Base-by-base conservation (phyloP, 345 rosid species). In the Dipteronia dyeriana region DNA sequence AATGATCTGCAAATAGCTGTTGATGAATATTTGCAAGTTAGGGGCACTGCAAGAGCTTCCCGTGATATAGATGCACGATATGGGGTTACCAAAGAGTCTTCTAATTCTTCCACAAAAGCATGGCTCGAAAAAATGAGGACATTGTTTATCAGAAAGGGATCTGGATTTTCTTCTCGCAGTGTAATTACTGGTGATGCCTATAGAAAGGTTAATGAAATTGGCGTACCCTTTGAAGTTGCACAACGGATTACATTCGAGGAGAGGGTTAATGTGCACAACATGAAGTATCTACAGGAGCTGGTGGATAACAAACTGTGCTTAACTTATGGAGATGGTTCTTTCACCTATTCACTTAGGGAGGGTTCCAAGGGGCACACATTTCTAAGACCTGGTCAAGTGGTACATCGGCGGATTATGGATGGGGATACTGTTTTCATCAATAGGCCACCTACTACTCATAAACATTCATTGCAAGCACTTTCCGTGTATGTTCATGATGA, bases 361-460 rank as follows among this genome's bases (percentile, higher is more conserved):
- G 97, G 99, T 75, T 89, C 99, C 1, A 95, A 90, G 85, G 95
- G 95, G 62, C 96, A 95, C 76, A 92, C 99, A 1, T 84, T 84
- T 78, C 86, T 95, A 26, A 89, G 85, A 73, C 87, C 88, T 0
- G 99, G 99, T 34, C 99, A 95, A 79, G 82, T 95, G 59, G 98
- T 93, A 9, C 98, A 92, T 78, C 87, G 98, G 41, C 82, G 94
- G 70, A 90, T 92, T 59, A 91, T 92, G 97, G 99, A 95, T 60
- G 99, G 99, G 54, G 98, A 95, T 79, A 88, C 78, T 9, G 99
- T 96, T 65, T 96, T 96, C 74, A 89, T 96, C 39, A 94, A 96
- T 77, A 86, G 99, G 75, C 99, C 99, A 9, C 99, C 99, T 1
- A 96, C 98, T 25, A 96, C 97, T 0, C 99, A 96, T 74, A 94